phyloP scores from a whole-genome alignment of 768 basidiomycete species.

The Mycena leptocephala region DNA sequence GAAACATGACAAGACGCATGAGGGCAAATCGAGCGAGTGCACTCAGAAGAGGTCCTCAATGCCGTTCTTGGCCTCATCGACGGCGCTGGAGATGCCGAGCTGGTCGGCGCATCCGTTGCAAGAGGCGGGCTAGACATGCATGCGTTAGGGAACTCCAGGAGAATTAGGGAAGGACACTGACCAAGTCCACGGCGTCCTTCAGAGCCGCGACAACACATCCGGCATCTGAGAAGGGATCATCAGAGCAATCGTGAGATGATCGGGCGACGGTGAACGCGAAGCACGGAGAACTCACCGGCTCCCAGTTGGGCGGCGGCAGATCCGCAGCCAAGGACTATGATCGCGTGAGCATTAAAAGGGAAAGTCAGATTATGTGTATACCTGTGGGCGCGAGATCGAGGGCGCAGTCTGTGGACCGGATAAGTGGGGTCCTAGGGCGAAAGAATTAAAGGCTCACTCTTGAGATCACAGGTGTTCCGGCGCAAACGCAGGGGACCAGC shows the following conservation, averaged over 20 bases:
- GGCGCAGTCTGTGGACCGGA: not conserved
- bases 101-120: conserved; percentile 16
- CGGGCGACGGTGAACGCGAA: not conserved
- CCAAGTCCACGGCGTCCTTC: not conserved
- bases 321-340: not conserved
- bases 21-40: no score
- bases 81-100: not conserved
- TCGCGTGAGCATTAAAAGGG: not conserved
- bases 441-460: not conserved
- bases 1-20: not conserved
- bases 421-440: not conserved
- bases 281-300: not conserved
- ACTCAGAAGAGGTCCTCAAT: conserved; percentile 14
- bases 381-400: conserved; percentile 13
- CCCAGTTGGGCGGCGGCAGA: conserved; percentile 4
- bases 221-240: conserved; percentile 8
- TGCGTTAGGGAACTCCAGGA: not conserved
- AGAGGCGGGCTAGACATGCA: conserved; percentile 1
- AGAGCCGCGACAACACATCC: not conserved
- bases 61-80: conserved; percentile 8
- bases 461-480: conserved; percentile 10
- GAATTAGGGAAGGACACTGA: not conserved
- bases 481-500: not conserved
- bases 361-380: not conserved
- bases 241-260: not conserved